Percentiles rank a stretch among this genome's conserved stretches.
Conservation (phyloP, 1,139 yeast species). For the Suhomyces panamericanus region DNA sequence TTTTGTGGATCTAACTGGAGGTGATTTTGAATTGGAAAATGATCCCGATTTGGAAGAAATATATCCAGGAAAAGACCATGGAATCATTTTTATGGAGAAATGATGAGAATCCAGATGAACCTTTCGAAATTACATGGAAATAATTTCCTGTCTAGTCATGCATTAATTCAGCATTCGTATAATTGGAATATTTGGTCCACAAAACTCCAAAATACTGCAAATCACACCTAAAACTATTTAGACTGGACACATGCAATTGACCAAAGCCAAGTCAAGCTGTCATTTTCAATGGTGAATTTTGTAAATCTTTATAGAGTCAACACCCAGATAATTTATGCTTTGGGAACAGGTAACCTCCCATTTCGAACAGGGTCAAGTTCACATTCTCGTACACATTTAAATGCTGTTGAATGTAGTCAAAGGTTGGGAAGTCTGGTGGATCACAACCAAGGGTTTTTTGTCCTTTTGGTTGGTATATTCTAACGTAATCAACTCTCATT, state of each 20-base stretch:
- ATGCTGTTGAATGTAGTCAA: constrained; percentile 26
- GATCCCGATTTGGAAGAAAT: constrained; percentile 18
- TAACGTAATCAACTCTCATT: constrained; percentile 28
- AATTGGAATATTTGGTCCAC: too few species aligned
- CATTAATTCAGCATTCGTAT: too few species aligned
- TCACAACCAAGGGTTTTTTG: constrained; percentile 26
- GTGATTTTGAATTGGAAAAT: constrained; percentile 52
- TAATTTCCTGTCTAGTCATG: too few species aligned
- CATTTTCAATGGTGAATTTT: background rate
- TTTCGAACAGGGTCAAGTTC: constrained; percentile 25
- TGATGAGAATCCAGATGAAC: constrained; percentile 12
- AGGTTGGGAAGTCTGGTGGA: constrained; percentile 28
- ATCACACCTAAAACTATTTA: too few species aligned
- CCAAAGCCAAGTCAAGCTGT: too few species aligned
- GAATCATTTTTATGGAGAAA: constrained; percentile 17
- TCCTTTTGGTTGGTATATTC: constrained; percentile 30
- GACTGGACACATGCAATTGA: too few species aligned
- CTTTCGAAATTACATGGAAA: too few species aligned
- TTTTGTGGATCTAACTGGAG: constrained; percentile 60
- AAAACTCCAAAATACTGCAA: too few species aligned
- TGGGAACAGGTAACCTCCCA: constrained; percentile 28
- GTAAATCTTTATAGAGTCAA: background rate
- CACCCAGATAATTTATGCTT: constrained; percentile 19
- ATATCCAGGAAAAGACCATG: constrained; percentile 19
- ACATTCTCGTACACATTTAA: constrained; percentile 23